Percentiles rank a stretch among this genome's conserved stretches.
Evolutionary conservation across 768 basidiomycete species (phyloP).

Genomic region (Paxillus ammoniavirescens): DNA sequence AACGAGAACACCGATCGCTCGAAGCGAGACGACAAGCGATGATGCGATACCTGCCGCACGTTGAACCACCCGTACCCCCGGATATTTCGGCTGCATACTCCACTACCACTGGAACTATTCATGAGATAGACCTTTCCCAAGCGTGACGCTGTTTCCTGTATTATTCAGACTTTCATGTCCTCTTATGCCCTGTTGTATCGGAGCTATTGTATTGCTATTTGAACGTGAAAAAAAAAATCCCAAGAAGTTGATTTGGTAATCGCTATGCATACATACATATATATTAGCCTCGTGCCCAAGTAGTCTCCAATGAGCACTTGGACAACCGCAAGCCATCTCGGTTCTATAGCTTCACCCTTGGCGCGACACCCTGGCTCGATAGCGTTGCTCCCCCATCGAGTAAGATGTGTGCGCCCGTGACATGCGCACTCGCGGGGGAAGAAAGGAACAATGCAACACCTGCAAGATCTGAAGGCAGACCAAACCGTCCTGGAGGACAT

Average conservation of each 20-base stretch:
- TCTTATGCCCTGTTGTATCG: neutral
- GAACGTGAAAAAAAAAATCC: neutral
- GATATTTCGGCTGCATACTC: neutral
- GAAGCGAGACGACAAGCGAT: constrained; percentile 13
- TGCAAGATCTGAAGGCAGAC: constrained; percentile 64
- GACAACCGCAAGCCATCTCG: neutral
- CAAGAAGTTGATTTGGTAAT: neutral
- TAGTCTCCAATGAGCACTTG: neutral
- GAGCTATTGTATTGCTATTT: neutral
- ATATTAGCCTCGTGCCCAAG: neutral
- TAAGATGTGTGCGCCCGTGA: constrained; percentile 71
- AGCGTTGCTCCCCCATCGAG: constrained; percentile 62
- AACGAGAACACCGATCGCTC: constrained; percentile 5
- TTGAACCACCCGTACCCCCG: constrained; percentile 2
- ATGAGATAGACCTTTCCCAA: neutral
- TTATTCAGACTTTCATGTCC: neutral
- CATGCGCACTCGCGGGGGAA: constrained; percentile 68
- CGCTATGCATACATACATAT: neutral
- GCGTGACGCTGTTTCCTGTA: constrained; percentile 1
- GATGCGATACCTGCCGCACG: constrained; percentile 2
- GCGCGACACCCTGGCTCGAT: constrained; percentile 19
- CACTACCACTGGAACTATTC: neutral
- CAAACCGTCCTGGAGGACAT: constrained; percentile 54
- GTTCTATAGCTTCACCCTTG: constrained; percentile 23
- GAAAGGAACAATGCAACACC: constrained; percentile 69